phyloP scores from a whole-genome alignment of 805 yeast genomes.

The Kodamaea laetipori region DNA sequence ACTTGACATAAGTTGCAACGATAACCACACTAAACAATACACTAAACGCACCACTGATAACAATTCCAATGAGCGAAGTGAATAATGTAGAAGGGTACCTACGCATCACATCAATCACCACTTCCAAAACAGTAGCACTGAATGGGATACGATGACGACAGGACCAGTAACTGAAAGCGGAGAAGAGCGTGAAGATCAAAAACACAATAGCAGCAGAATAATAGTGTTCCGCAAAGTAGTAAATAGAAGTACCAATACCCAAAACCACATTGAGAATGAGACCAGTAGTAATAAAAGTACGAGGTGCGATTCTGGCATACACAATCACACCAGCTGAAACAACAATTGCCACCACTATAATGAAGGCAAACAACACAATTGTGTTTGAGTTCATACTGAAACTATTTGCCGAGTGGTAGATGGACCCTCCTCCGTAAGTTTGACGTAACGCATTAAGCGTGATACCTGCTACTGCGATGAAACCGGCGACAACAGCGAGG shows the following conservation, averaged over 20 bases:
- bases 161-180: conserved; percentile 73
- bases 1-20: conserved; percentile 77
- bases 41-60: conserved; percentile 63
- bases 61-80: conserved; percentile 60
- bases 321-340: conserved; percentile 57
- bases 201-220: conserved; percentile 83
- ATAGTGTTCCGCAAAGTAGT: conserved; percentile 64
- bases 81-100: conserved; percentile 68
- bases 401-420: conserved; percentile 52
- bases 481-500: conserved; percentile 55
- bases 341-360: conserved; percentile 59
- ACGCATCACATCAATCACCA: conserved; percentile 77
- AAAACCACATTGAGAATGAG: conserved; percentile 65
- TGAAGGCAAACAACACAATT: conserved; percentile 66
- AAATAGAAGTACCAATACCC: conserved; percentile 76
- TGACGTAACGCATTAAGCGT: conserved; percentile 64
- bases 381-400: conserved; percentile 77
- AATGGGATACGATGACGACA: conserved; percentile 72
- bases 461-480: conserved; percentile 68
- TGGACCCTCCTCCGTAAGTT: conserved; percentile 62
- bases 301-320: conserved; percentile 66
- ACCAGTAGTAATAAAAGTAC: conserved; percentile 66
- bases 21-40: conserved; percentile 66
- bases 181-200: conserved; percentile 60
- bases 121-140: conserved; percentile 66